These are phyloP conservation scores for Ogataea philodendri DNA, from an alignment of 805 yeast species.

Conservation along the genomic window DNA sequence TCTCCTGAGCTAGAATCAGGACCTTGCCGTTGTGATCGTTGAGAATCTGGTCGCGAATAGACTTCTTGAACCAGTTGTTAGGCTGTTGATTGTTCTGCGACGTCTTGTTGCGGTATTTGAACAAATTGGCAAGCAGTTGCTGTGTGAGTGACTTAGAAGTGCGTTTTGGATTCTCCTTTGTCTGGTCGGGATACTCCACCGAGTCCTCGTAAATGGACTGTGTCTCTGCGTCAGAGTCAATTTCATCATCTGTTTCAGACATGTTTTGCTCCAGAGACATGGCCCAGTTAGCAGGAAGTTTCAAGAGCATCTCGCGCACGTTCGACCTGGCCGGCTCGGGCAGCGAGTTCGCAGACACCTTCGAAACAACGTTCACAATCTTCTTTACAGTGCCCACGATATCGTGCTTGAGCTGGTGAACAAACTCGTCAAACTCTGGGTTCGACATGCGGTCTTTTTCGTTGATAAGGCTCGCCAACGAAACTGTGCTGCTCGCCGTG, in stretches of 20 bases:
- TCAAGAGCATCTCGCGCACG: conserved; percentile 74
- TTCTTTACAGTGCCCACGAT: conserved; percentile 86
- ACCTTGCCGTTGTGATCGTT: conserved; percentile 64
- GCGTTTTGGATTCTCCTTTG: conserved; percentile 4
- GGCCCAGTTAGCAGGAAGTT: conserved; percentile 76
- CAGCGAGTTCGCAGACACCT: conserved; percentile 71
- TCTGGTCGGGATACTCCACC: conserved; percentile 16
- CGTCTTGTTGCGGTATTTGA: conserved; percentile 23
- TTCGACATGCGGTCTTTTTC: conserved; percentile 9
- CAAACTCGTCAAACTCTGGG: conserved; percentile 22
- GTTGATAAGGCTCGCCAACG: conserved; percentile 16
- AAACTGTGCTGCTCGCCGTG: conserved; percentile 21
- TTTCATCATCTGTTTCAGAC: conserved; percentile 14
- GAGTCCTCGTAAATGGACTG: conserved; percentile 23
- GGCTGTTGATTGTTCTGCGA: conserved; percentile 6
- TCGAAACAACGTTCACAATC: conserved; percentile 80
- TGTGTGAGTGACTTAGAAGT: conserved; percentile 25
- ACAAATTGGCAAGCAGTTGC: conserved; percentile 29
- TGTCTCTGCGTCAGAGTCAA: conserved; percentile 23
- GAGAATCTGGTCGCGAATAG: conserved; percentile 30
- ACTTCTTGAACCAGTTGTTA: conserved; percentile 27
- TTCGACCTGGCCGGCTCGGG: conserved; percentile 78
- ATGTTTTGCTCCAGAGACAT: conserved; percentile 29
- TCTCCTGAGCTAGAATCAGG: conserved; percentile 80
- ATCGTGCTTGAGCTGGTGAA: conserved; percentile 67